Conservation (phyloP, 164 flowering plant genomes). For the Santalum album region DNA sequence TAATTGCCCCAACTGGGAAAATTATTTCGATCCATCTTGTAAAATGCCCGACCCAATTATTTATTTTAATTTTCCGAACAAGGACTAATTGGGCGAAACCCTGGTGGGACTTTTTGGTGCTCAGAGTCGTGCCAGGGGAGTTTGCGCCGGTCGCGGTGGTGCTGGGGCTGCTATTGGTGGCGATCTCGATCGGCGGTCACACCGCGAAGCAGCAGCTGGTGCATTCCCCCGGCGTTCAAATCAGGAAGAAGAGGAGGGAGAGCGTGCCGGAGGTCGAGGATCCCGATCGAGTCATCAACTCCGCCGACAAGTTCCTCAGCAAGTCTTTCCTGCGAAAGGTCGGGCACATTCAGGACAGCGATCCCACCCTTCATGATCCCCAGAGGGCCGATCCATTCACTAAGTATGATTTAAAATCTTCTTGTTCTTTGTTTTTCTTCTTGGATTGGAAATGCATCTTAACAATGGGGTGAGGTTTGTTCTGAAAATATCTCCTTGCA, state of each 20-base stretch:
- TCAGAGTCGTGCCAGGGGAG: background rate
- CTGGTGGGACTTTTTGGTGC: too few species aligned
- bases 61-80: too few species aligned
- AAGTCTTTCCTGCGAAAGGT: constrained; percentile 40
- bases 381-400: constrained; percentile 19
- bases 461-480: background rate
- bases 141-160: constrained; percentile 11
- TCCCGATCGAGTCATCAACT: constrained; percentile 21
- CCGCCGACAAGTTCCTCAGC: constrained; percentile 25
- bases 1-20: too few species aligned
- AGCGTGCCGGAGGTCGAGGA: constrained; percentile 31
- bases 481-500: background rate
- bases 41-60: too few species aligned
- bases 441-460: background rate
- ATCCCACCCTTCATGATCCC: constrained; percentile 8
- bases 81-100: too few species aligned
- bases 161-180: constrained; percentile 20
- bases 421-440: background rate
- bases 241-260: constrained; percentile 33
- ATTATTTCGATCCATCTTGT: too few species aligned
- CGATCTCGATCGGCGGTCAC: constrained; percentile 22
- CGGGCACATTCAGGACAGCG: constrained; percentile 30
- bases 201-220: constrained; percentile 34
- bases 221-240: constrained; percentile 24
- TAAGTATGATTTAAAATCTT: constrained; percentile 6